Conservation (phyloP, 148 eudicot species). For the Nyssa sinensis region DNA sequence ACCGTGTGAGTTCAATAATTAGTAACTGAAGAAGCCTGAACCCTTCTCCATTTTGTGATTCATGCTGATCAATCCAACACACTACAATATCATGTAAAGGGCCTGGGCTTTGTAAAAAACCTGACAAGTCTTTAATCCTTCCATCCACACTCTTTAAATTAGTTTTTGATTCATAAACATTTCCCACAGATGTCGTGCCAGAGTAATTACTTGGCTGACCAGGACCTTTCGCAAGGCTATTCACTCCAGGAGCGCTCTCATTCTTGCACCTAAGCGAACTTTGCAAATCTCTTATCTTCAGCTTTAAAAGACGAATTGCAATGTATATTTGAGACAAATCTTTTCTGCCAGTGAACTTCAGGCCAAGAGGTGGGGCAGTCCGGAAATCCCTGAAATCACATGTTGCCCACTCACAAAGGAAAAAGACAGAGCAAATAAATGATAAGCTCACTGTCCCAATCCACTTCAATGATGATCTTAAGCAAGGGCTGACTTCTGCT, state of each 20-base stretch:
- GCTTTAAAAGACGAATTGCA: conserved; percentile 72
- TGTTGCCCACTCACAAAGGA: conserved; percentile 97
- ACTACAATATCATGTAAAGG: conserved; percentile 85
- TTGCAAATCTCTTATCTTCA: conserved; percentile 51
- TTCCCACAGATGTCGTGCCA: conserved; percentile 17
- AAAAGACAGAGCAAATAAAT: conserved; percentile 72
- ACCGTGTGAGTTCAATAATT: conserved; percentile 61
- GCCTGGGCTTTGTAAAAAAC: conserved; percentile 80
- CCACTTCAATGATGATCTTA: conserved; percentile 71
- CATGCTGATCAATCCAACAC: conserved; percentile 97
- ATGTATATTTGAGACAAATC: conserved; percentile 80
- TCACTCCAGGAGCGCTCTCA: conserved; percentile 8
- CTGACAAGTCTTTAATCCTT: conserved; percentile 38
- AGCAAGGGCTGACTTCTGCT: conserved; percentile 68
- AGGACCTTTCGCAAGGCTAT: conserved; percentile 15
- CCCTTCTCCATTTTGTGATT: conserved; percentile 69
- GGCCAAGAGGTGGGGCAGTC: conserved; percentile 46
- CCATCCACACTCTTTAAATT: conserved; percentile 19
- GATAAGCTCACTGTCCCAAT: conserved; percentile 54
- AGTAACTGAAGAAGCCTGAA: conserved; percentile 74
- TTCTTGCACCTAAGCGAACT: conserved; percentile 38
- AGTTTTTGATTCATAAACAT: conserved; percentile 16
- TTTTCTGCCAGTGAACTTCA: conserved; percentile 79
- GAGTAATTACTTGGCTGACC: conserved; percentile 22
- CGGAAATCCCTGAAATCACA: conserved; percentile 87